phyloP scores from a whole-genome alignment of 495 filamentous ascomycete genomes.

The Aspergillus biplanus region DNA sequence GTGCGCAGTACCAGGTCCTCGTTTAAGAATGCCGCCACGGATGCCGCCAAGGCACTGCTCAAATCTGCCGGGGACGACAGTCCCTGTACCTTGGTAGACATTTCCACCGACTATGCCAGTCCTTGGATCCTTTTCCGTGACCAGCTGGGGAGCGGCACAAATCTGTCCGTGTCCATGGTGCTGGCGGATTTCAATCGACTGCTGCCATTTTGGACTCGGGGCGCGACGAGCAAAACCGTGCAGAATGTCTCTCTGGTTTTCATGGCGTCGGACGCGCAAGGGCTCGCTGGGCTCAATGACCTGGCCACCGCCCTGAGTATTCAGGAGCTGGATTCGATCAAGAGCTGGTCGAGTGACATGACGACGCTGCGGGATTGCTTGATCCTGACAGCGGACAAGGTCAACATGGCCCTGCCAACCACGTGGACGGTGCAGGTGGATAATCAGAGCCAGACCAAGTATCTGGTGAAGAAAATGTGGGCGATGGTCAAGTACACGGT shows the following conservation, averaged over 20 bases:
- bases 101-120: not conserved
- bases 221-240: too few relatives aligned
- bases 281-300: not conserved
- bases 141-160: not conserved
- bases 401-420: not conserved
- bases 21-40: not conserved
- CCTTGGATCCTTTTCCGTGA: conserved; percentile 1
- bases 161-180: not conserved
- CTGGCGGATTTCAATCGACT: not conserved
- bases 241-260: not conserved
- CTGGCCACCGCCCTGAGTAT: not conserved
- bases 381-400: not conserved
- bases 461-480: not conserved
- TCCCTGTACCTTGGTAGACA: not conserved
- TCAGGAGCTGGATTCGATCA: not conserved
- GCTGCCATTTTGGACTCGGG: not conserved
- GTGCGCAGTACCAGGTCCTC: not conserved
- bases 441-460: not conserved
- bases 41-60: not conserved
- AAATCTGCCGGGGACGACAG: not conserved
- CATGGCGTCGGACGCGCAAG: not conserved
- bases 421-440: not conserved
- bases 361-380: not conserved
- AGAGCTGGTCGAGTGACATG: not conserved
- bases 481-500: not conserved